Base-by-base conservation (phyloP, 257 asterid species). In the Solanum lycopersicoides region DNA sequence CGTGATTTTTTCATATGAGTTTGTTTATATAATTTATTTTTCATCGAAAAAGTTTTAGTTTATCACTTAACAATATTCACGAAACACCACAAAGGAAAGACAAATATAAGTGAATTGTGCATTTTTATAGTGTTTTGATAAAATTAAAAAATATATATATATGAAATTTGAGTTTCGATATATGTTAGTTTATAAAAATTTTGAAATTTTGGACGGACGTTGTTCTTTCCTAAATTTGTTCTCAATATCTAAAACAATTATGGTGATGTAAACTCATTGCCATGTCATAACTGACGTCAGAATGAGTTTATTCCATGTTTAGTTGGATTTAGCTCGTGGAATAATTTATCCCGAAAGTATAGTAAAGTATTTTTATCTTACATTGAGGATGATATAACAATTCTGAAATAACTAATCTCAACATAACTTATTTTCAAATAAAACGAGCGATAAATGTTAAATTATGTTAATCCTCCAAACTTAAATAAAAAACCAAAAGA, bases 61-160 rank as follows among this genome's bases (percentile, higher is more conserved):
- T 2, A 0, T 2, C 2, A 1, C 16, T 0, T 2, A 45, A 47
- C 20, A 47, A 47, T 1, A 47, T 14, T 47, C 6, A 47, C 20
- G 0, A 4, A 47, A 1, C 59, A 47, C 7, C 7, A 47, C 14
- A 47, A 47, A 14, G 59, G 59, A 5, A 53, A 53, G 1, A 1
- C 23, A 0, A 9, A 53, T 53, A 3, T 6, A 16, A 53, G 3
- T 53, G 60, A 53, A 53, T 16, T 53, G 10, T 16, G 4, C 9
- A 16, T 53, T 6, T 53, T 50, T 16, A 15, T 2, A 2, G 21
- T 50, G 23, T 50, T 50, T 16, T 0, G 9, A 50, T 50, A 50
- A 50, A 50, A 50, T 15, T 2, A 53, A 16, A 15, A 2, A 4
- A 14, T 4, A 5, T 35, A 35, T 35, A 35, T 35, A 5, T 35